A percentile compares a stretch with the other conserved stretches of the same genome.
phyloP scores from a whole-genome alignment of 495 filamentous ascomycete species.

The Collariella sp. region DNA sequence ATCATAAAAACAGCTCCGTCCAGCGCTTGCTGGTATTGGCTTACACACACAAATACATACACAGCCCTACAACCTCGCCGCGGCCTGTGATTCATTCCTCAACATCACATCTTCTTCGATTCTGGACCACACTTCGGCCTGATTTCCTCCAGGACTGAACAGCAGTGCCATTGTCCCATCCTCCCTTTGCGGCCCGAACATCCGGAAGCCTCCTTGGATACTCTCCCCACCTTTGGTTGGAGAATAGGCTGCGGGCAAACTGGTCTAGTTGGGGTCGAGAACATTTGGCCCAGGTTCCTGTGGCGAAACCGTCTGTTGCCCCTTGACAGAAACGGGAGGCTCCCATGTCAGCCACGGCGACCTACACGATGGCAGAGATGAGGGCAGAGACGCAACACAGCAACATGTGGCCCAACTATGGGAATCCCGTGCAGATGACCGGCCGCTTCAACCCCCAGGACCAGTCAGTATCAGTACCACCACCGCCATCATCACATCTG shows the following conservation, averaged over 20 bases:
- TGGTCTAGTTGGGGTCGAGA: neutral
- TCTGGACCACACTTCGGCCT: neutral
- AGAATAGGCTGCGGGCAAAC: conserved; percentile 1
- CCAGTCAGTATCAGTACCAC: conserved; percentile 30
- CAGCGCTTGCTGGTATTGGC: conserved; percentile 35
- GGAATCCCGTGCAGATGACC: conserved; percentile 40
- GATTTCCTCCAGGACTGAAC: neutral
- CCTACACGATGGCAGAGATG: conserved; percentile 49
- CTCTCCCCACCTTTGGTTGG: neutral
- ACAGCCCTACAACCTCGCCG: conserved; percentile 35
- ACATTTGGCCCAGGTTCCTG: neutral
- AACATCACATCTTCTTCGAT: conserved; percentile 17
- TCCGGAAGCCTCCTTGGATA: neutral
- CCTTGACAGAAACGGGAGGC: conserved; percentile 28
- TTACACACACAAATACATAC: conserved; percentile 43
- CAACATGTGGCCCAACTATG: conserved; percentile 45
- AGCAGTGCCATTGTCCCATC: neutral
- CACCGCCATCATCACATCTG: conserved; percentile 35
- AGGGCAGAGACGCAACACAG: conserved; percentile 44
- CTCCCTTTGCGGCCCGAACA: neutral
- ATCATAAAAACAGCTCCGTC: conserved; percentile 44
- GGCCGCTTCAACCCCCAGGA: conserved; percentile 40
- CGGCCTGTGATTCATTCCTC: conserved; percentile 33
- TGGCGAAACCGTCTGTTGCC: conserved; percentile 14
- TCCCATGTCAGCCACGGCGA: conserved; percentile 47